Base-by-base conservation (phyloP, 768 basidiomycete genomes). In the Trametes gibbosa region DNA sequence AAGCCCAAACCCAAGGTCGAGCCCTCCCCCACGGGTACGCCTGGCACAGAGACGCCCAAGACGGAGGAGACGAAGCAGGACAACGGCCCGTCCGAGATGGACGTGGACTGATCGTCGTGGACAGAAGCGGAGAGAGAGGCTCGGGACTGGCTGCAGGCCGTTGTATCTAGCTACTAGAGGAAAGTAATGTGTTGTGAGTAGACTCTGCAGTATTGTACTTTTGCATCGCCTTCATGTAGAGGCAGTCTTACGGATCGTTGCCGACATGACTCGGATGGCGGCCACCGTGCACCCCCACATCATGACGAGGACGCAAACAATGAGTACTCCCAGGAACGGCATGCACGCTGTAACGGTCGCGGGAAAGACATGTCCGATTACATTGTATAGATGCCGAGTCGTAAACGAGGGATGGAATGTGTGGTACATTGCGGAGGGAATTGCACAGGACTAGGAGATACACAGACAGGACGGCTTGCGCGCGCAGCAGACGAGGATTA, bases 1-100 rank as follows among this genome's bases (percentile, higher is more conserved):
- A 97, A 95, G 84, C 97, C 95, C 56, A 93, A 90, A 81, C 77
- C 80, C 60, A 84, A 39, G 37, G 37, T 14, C 6, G 37, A 88
- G 68, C 76, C 77, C 29, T 81, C 82, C 50, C 61, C 68, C 10
- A 70, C 69, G 12, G 60, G 54, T 35, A 62, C 54, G 21, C 64
- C 70, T 7, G 86, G 85, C 49, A 83, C 87, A 43, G 84, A 88
- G 76, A 87, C 87, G n/a, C 88, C 89, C 21, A 84, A 86, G 78
- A 81, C 76, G 65, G 82, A 43, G 50, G 50, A 59, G 47, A 34
- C 50, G 62, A 76, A 77, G 68, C 62, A 66, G 35, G 73, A 77
- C 66, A 68, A 77, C 55, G 83, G 77, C n/a, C 86, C 87, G 35
- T 75, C 83, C 40, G 86, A 90, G 79, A 92, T 92, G 90, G 90